These are phyloP conservation scores for Cystobasidium onofrii DNA, from an alignment of 768 basidiomycete genomes.

Conservation along the genomic window DNA sequence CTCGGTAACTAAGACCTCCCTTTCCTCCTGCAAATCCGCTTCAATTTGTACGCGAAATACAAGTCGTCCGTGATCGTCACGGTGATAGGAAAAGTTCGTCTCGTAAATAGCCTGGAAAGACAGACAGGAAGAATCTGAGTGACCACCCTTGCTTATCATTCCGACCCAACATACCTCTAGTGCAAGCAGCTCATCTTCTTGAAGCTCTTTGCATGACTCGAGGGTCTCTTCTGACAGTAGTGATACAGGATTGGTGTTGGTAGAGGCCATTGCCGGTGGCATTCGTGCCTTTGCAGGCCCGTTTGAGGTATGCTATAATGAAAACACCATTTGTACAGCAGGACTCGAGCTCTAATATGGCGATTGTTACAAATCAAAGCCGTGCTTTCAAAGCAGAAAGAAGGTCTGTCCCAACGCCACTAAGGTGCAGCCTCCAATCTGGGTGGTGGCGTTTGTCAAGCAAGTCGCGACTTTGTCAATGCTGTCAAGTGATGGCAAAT, in stretches of 20 bases:
- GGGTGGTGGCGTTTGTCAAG: too few species aligned
- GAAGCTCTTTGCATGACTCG: constrained; percentile 20
- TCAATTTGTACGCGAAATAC: constrained; percentile 5
- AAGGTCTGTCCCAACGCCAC: too few species aligned
- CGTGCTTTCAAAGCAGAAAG: background rate
- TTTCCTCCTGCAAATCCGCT: background rate
- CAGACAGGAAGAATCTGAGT: too few species aligned
- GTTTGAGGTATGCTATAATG: background rate
- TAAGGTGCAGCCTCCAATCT: too few species aligned
- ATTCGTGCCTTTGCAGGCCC: background rate
- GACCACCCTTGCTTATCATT: too few species aligned
- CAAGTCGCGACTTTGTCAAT: too few species aligned
- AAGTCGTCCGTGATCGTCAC: constrained; percentile 1
- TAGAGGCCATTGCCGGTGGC: background rate
- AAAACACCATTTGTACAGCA: background rate
- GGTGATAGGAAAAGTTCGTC: background rate
- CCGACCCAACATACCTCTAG: constrained; percentile 7
- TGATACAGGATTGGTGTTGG: background rate
- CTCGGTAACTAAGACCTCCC: background rate
- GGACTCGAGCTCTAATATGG: background rate
- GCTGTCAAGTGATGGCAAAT: too few species aligned
- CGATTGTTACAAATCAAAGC: background rate
- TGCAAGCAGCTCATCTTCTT: constrained; percentile 23
- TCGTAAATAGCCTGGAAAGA: constrained; percentile 30
- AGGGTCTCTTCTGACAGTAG: background rate